Base-by-base conservation (phyloP, 805 yeast genomes). In the Deakozyma indianensis region DNA sequence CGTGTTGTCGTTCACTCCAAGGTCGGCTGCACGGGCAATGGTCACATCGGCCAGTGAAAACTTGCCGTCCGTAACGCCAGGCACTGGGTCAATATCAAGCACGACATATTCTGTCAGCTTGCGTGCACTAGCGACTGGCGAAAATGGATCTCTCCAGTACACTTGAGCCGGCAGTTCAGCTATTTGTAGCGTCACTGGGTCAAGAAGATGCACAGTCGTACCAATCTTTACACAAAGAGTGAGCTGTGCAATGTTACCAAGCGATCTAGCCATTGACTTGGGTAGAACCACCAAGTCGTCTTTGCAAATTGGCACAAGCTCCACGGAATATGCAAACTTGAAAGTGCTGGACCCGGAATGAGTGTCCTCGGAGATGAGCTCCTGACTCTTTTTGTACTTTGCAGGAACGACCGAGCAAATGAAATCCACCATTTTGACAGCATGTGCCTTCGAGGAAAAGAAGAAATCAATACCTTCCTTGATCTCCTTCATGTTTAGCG, bases 261-360 rank as follows among this genome's bases (percentile, higher is more conserved):
- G 61, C 15, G 83, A 74, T 51, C 77, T 75, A 4, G 97, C 96
- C 53, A 90, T 63, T 58, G 80, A 82, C 60, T 81, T 80, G 24
- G 98, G 98, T 53, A 92, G 69, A 27, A 90, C 85, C 22, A 92
- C 95, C 54, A 92, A 70, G 61, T 94, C 98, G 60, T 92, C 99
- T 64, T 92, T 83, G 74, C 98, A 92, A 40, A 94, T 78, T 18
- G 98, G 98, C 1, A 84, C 95, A 54, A 92, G 79, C 66, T 92
- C 99, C 41, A 90, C 83, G 20, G 96, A 85, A 60, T 73, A 90
- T 4, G 96, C 74, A 61, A 90, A 92, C 67, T 92, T 92, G 68
- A 85, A 92, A 47, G 80, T 75, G 22, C 94, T 77, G 20, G 82
- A 70, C 57, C 96, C 92, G 1, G 95, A 79, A 56, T 92, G 98